Evolutionary conservation across 306 rosid species (phyloP).

Genomic region (Styphnolobium japonicum): DNA sequence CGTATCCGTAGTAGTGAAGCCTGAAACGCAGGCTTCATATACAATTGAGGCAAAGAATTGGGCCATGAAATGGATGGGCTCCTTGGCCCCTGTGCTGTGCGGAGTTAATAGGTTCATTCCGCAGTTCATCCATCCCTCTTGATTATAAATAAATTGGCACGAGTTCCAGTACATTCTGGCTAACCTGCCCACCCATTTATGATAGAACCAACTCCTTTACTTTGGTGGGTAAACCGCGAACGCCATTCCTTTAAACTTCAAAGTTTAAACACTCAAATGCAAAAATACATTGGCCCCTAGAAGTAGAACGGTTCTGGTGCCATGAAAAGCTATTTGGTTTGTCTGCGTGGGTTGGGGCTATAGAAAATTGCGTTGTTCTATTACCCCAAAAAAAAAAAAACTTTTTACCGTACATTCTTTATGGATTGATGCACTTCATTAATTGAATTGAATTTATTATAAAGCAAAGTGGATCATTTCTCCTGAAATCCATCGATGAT

Average conservation of each 20-base stretch:
- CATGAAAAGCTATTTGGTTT: neutral
- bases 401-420: neutral
- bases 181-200: neutral
- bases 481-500: neutral
- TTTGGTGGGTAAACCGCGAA: neutral
- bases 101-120: too few relatives aligned
- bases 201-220: neutral
- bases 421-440: neutral
- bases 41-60: too few relatives aligned
- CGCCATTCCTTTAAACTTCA: neutral
- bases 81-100: too few relatives aligned
- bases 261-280: neutral
- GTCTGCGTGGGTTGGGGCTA: neutral
- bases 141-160: too few relatives aligned
- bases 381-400: too few relatives aligned
- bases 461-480: neutral
- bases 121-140: too few relatives aligned
- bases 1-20: too few relatives aligned
- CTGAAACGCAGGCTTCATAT: too few relatives aligned
- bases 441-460: neutral
- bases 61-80: too few relatives aligned
- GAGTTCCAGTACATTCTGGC: too few relatives aligned
- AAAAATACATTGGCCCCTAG: neutral
- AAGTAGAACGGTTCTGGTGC: neutral
- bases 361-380: neutral